Evolutionary conservation across 495 filamentous ascomycete species (phyloP).

Genomic region (Annulohypoxylon stygium): DNA sequence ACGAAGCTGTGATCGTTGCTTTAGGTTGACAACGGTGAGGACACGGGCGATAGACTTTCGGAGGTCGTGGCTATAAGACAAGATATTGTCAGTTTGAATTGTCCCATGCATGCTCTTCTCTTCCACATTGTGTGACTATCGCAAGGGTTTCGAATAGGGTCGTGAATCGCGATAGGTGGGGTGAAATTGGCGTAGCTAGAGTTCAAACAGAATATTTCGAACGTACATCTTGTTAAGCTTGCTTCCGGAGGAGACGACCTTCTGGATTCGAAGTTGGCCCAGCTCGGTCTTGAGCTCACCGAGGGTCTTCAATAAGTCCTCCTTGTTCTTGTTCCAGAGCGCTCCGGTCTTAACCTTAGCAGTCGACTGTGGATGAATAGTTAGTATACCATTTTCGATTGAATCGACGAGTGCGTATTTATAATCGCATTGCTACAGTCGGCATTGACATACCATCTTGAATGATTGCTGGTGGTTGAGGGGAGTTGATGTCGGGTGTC

Average conservation of each 20-base stretch:
- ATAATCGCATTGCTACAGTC: background rate
- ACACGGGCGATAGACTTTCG: slow-evolving; percentile 99
- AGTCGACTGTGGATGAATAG: slow-evolving; percentile 71
- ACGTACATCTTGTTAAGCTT: slow-evolving; percentile 98
- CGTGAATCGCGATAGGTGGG: slow-evolving; percentile 21
- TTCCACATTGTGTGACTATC: slow-evolving; percentile 25
- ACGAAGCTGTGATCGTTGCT: slow-evolving; percentile 96
- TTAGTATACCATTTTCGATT: slow-evolving; percentile 22
- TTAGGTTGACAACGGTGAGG: slow-evolving; percentile 98
- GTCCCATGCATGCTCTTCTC: slow-evolving; percentile 4
- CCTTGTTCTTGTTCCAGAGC: slow-evolving; percentile 99
- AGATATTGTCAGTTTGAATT: slow-evolving; percentile 7
- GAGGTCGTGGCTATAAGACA: slow-evolving; percentile 84
- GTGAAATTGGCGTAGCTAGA: background rate
- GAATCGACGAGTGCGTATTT: background rate
- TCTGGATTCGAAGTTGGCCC: slow-evolving; percentile 92
- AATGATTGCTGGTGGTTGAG: slow-evolving; percentile 52
- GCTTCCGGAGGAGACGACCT: slow-evolving; percentile 91
- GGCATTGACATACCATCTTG: slow-evolving; percentile 62
- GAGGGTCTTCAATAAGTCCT: slow-evolving; percentile 93
- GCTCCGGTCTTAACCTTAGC: slow-evolving; percentile 93
- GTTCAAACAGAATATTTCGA: slow-evolving; percentile 30
- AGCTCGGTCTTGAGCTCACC: slow-evolving; percentile 95
- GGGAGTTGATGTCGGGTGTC: slow-evolving; percentile 52
- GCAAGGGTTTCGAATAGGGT: background rate